phyloP scores from a whole-genome alignment of 805 yeast genomes.

The Yarrowia deformans region DNA sequence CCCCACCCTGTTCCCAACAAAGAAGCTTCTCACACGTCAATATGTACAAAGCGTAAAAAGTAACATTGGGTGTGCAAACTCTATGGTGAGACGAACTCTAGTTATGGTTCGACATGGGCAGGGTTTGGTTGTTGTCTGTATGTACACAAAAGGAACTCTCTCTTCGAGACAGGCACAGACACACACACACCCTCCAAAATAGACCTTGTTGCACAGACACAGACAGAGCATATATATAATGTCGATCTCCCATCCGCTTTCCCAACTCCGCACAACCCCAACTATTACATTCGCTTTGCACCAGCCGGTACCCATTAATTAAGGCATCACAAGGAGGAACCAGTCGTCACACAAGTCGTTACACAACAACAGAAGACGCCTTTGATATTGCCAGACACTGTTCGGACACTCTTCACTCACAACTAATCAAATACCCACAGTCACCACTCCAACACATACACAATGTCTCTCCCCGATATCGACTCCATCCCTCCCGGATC shows the following conservation, averaged over 20 bases:
- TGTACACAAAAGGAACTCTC: constrained; percentile 11
- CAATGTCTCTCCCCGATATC: constrained; percentile 32
- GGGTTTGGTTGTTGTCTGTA: constrained; percentile 12
- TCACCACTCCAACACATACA: not conserved
- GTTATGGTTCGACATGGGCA: constrained; percentile 36
- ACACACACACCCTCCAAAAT: not conserved
- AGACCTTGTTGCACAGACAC: not conserved
- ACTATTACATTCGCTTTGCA: constrained; percentile 27
- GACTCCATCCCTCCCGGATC: constrained; percentile 36
- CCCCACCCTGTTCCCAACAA: not conserved
- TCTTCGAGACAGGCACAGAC: not conserved
- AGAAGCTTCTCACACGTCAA: constrained; percentile 9
- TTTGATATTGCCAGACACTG: not conserved
- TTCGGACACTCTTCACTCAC: not conserved
- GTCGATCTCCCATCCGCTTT: not conserved
- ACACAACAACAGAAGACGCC: not conserved
- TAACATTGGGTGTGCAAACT: constrained; percentile 1
- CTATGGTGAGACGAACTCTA: too few relatives aligned
- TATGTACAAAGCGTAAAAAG: constrained; percentile 6
- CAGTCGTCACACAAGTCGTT: too few relatives aligned
- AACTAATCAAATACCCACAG: not conserved
- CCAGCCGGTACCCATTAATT: not conserved
- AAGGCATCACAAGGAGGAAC: not conserved
- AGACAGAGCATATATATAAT: constrained; percentile 4
- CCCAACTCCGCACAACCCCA: not conserved